phyloP scores from a whole-genome alignment of 2,329 filamentous ascomycete genomes.

The Botrytis cinerea region DNA sequence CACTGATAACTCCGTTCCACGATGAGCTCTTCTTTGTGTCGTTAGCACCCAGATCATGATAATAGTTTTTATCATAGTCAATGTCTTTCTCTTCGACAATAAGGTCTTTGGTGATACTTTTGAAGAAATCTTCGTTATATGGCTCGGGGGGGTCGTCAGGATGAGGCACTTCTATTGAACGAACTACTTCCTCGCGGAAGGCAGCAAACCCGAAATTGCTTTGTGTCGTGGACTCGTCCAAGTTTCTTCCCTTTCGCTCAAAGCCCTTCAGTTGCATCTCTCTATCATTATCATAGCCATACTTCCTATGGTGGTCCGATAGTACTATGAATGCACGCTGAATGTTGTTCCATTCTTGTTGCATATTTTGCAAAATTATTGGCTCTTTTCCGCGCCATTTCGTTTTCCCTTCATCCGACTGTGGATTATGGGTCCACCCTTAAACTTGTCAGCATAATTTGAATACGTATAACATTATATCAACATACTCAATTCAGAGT shows the following conservation, averaged over 20 bases:
- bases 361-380: neutral
- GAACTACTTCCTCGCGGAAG: neutral
- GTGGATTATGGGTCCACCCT: neutral
- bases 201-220: neutral
- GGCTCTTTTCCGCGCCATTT: neutral
- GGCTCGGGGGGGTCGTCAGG: neutral
- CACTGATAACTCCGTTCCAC: slow-evolving; percentile 3
- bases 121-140: neutral
- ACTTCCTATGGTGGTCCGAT: neutral
- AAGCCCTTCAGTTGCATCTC: neutral
- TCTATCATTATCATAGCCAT: neutral
- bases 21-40: neutral
- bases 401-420: neutral
- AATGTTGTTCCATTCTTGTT: slow-evolving; percentile 3
- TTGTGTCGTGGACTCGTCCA: neutral
- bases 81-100: neutral
- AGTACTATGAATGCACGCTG: neutral
- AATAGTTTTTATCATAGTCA: neutral
- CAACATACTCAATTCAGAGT: neutral
- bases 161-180: neutral
- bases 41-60: neutral
- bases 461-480: neutral
- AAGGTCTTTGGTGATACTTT: neutral
- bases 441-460: neutral
- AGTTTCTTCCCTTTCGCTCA: neutral